Base-by-base conservation (phyloP, 371 early-diverging fungal genomes). In the Syncephalastrum contaminatum region DNA sequence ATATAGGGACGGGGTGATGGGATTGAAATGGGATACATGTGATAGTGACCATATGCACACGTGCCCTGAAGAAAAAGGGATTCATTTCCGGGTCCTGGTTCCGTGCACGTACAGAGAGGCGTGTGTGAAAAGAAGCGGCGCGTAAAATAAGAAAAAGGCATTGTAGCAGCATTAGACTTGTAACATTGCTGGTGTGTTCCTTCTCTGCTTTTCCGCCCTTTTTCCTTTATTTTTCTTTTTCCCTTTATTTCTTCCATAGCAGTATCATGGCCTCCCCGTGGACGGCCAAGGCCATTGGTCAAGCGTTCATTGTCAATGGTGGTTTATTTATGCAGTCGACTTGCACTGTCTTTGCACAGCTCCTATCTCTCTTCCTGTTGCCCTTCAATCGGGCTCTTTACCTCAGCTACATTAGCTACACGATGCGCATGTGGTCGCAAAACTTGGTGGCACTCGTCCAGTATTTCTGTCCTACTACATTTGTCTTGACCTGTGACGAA, bases 341-440 rank as follows among this genome's bases (percentile, higher is more conserved):
- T 2, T 62, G 61, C n/a, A 56, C 61, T 13, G 63, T 66, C 12
- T 42, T 66, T 13, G 63, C 63, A 2, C 73, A 74, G 51, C 56
- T 74, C 20, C 56, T 72, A 5, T 59, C 66, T 10, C 46, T 73
- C 18, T 50, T 67, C n/a, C 48, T 77, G 14, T 65, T 63, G 53
- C 75, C 73, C 5, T 58, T 74, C 19, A 66, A 75, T 2, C 52
- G 63, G 2, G 54, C 62, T 4, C 43, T 61, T 5, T 87, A 83
- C 48, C 72, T 67, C 4, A 58, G 60, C 15, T 83, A 74, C 48
- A 84, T 86, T 67, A 54, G 60, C 27, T 69, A 73, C 47, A 80
- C 85, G 1, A 77, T 84, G 72, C 66, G 74, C 13, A 73, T 83
- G 42, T 89, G 87, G 80, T 84, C 84, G 13, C 77, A 82, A 8